phyloP scores from a whole-genome alignment of 352 stramenopile species.

The Elongisporangium undulatum region DNA sequence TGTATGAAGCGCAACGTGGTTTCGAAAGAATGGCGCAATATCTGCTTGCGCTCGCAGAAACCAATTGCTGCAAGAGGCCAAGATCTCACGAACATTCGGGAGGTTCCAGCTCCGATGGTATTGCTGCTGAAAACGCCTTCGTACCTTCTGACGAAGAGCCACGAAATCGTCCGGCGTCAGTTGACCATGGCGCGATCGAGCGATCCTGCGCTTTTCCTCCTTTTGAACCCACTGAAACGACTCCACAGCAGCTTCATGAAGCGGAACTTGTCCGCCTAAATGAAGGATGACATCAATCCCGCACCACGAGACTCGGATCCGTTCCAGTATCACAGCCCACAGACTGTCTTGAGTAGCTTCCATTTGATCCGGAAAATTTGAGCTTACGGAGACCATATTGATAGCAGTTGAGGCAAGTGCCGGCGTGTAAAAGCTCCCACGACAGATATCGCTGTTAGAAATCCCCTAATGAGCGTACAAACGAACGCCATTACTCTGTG shows the following conservation, averaged over 20 bases:
- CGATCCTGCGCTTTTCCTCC: conserved; percentile 15
- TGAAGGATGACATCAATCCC: conserved; percentile 70
- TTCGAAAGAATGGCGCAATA: conserved; percentile 52
- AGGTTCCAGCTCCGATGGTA: conserved; percentile 67
- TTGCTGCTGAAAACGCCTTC: conserved; percentile 66
- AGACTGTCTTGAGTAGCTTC: conserved; percentile 49
- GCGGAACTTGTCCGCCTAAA: conserved; percentile 64
- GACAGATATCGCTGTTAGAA: conserved; percentile 36
- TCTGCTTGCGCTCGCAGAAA: conserved; percentile 56
- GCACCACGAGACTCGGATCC: conserved; percentile 53
- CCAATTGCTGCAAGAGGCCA: conserved; percentile 62
- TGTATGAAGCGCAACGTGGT: conserved; percentile 21
- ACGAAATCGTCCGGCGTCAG: conserved; percentile 1
- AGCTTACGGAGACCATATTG: conserved; percentile 64
- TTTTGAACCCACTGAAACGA: conserved; percentile 51
- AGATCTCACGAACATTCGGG: conserved; percentile 50
- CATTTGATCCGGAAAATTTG: conserved; percentile 62
- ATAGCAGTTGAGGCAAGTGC: conserved; percentile 10
- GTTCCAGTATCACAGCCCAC: conserved; percentile 44
- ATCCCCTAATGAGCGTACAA: conserved; percentile 31
- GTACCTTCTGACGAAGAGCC: conserved; percentile 27
- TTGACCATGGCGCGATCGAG: not conserved
- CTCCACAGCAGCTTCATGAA: conserved; percentile 63
- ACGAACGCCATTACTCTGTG: not conserved
- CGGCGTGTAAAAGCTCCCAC: conserved; percentile 65